Evolutionary conservation across 192 early-diverging fungal genomes (phyloP).

Genomic region (Coemansia sp.): DNA sequence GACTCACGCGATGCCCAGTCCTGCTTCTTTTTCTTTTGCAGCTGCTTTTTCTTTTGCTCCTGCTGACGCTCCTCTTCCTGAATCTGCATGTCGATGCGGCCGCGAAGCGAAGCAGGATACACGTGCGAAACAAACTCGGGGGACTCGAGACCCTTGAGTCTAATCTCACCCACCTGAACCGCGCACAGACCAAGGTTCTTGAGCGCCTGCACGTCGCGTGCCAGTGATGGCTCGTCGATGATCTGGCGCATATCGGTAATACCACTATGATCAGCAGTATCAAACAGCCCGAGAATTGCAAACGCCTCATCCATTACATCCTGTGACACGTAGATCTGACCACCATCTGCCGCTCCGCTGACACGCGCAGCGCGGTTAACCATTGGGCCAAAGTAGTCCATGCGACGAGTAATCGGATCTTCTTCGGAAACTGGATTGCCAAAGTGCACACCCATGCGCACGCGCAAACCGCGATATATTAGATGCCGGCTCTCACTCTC

Average conservation of each 20-base stretch:
- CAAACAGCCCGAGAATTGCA: constrained; percentile 47
- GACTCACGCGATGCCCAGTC: constrained; percentile 32
- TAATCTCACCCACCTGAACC: constrained; percentile 76
- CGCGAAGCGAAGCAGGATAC: constrained; percentile 55
- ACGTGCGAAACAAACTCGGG: constrained; percentile 79
- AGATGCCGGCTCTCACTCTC: constrained; percentile 45
- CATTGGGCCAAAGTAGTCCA: constrained; percentile 97
- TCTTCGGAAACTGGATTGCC: constrained; percentile 83
- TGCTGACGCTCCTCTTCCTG: constrained; percentile 38
- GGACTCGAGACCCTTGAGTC: constrained; percentile 87
- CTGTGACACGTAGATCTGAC: constrained; percentile 83
- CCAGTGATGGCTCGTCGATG: constrained; percentile 53
- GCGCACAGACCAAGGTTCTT: constrained; percentile 67
- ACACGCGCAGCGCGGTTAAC: constrained; percentile 87
- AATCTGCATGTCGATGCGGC: constrained; percentile 53
- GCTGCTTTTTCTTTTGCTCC: constrained; percentile 27
- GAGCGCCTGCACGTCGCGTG: constrained; percentile 59
- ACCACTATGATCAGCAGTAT: constrained; percentile 50
- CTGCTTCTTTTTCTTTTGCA: constrained; percentile 31
- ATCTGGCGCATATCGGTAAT: constrained; percentile 55
- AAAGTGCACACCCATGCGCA: constrained; percentile 94
- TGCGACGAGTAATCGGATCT: constrained; percentile 84
- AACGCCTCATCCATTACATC: constrained; percentile 72
- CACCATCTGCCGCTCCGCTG: constrained; percentile 82
- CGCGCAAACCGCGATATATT: constrained; percentile 83